phyloP scores from a whole-genome alignment of 208 protist species.

The Angomonas deanei region DNA sequence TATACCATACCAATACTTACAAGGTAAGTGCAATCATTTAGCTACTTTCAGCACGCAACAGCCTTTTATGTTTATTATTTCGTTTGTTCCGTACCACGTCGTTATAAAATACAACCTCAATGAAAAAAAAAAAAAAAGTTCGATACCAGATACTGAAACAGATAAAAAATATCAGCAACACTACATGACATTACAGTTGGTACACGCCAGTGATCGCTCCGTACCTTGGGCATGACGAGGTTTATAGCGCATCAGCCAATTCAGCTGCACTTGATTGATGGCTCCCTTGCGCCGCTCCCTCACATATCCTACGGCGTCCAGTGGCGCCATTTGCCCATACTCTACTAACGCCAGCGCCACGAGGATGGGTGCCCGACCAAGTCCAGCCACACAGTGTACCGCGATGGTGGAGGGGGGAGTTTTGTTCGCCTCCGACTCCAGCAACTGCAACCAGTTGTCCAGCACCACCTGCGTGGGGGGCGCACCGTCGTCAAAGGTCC shows the following conservation, averaged over 20 bases:
- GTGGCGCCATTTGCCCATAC: conserved; percentile 56
- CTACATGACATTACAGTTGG: conserved; percentile 71
- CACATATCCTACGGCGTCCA: conserved; percentile 81
- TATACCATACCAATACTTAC: too few species aligned
- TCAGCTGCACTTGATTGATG: conserved; percentile 90
- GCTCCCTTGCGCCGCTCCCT: conserved; percentile 76
- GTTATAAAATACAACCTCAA: too few species aligned
- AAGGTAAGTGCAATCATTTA: too few species aligned
- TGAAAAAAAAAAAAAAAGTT: not conserved
- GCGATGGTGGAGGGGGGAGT: conserved; percentile 36
- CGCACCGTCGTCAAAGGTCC: conserved; percentile 89
- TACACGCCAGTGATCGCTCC: conserved; percentile 20
- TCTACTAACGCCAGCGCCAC: conserved; percentile 91
- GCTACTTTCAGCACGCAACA: too few species aligned
- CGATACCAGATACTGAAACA: not conserved
- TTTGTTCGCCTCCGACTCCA: conserved; percentile 50
- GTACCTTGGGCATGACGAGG: conserved; percentile 25
- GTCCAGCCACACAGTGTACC: conserved; percentile 91
- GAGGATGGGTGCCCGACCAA: conserved; percentile 88
- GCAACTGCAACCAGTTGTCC: conserved; percentile 73
- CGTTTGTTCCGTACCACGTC: too few species aligned
- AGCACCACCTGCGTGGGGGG: conserved; percentile 73
- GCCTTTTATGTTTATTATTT: too few species aligned
- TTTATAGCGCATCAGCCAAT: conserved; percentile 87
- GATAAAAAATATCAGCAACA: conserved; percentile 5